Evolutionary conservation across 371 early-diverging fungal genomes (phyloP), one percentile per base, ranked within the genome.

Genomic region (Umbelopsis sp.): DNA sequence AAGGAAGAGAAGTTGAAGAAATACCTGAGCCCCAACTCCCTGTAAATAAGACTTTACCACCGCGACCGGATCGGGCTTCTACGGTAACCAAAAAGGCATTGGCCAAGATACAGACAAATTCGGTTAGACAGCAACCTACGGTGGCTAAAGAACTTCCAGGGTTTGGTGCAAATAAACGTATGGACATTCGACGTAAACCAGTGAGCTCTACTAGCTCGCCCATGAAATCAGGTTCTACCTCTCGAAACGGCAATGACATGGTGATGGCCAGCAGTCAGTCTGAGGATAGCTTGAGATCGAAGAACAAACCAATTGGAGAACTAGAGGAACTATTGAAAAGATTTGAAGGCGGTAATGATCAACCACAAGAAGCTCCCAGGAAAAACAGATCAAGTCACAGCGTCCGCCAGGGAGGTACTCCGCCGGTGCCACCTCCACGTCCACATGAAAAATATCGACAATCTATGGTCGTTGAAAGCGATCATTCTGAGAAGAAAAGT

Each of bases 121-220:
- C 68, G 14, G 35, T 24, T 16, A 24, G 41, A 4, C 64, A 63
- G 24, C 65, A 24, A 65, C 64, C 63, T 63, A 46, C 41, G 46
- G 64, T 32, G 1, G 44, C 29, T 63, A 66, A 51, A 46, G 69
- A n/a, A 7, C 35, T 44, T 44, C 20, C 51, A 32, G 63, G 24
- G 25, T 66, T 41, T 18, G 50, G 45, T 18, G 63, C 51, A 35
- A 18, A 44, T 4, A 63, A 20, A 0, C 38, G 68, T 32, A 67
- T 62, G 45, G 45, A 62, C 32, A 62, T 45, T 41, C 46, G 72
- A 18, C 66, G 81, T 41, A 80, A 80, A 41, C 81, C 81, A 4
- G 50, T 80, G 3, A 70, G 70, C 29, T 35, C 12, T 18, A 57
- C 29, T 35, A 8, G 29, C 8, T 12, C 35, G 1, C 35, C 35